These are phyloP conservation scores for Jasminum sambac DNA, from an alignment of 257 asterid genomes.

Conservation along the genomic window DNA sequence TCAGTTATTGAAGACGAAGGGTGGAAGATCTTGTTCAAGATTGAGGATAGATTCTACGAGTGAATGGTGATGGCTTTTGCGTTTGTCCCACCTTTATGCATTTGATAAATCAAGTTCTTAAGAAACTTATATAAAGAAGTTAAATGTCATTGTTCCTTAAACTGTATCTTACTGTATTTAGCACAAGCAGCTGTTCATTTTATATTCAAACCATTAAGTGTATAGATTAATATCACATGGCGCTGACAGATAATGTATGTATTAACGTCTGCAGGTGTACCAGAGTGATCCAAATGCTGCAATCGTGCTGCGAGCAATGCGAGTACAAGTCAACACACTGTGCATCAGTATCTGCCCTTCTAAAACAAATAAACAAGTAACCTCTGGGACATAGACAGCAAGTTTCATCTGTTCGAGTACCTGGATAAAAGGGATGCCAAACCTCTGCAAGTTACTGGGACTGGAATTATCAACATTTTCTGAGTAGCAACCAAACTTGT, in stretches of 20 bases:
- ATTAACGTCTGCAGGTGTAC: slow-evolving; percentile 52
- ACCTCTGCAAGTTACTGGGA: not conserved
- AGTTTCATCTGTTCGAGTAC: not conserved
- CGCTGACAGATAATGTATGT: not conserved
- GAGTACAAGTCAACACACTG: slow-evolving; percentile 88
- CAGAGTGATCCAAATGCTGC: slow-evolving; percentile 71
- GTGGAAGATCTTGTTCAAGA: not conserved
- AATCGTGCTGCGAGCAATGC: slow-evolving; percentile 83
- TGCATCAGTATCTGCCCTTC: slow-evolving; percentile 74
- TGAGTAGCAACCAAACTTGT: not conserved
- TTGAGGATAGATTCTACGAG: not conserved
- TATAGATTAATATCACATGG: not conserved
- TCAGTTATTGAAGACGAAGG: not conserved
- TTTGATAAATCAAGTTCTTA: not conserved
- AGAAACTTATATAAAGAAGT: not conserved
- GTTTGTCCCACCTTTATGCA: not conserved
- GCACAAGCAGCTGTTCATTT: not conserved
- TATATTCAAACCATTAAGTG: not conserved
- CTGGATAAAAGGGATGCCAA: not conserved
- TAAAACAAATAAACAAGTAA: slow-evolving; percentile 74
- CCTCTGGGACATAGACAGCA: slow-evolving; percentile 1
- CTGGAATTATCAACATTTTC: not conserved
- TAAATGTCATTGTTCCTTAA: not conserved
- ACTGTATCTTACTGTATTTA: not conserved
- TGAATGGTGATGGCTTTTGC: not conserved